These are phyloP conservation scores for Apophysomyces ossiformis DNA, from an alignment of 371 early-diverging fungal genomes.

Conservation along the genomic window DNA sequence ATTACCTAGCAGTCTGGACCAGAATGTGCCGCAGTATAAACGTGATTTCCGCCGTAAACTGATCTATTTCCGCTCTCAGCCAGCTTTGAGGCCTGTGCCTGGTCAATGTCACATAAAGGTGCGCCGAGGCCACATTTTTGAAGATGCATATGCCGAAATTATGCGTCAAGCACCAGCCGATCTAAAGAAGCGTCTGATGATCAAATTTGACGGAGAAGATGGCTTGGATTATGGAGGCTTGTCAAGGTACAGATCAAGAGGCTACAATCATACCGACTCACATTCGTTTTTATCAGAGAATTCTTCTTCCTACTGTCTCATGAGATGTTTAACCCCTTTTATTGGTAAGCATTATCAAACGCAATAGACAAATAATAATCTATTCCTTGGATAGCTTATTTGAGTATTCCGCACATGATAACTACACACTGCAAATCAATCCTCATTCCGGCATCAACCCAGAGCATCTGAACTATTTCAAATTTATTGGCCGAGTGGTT, in stretches of 20 bases:
- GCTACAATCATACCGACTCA: not conserved
- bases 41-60: conserved; percentile 96
- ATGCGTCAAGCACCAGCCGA: conserved; percentile 87
- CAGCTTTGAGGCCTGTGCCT: conserved; percentile 85
- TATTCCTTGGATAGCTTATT: conserved; percentile 65
- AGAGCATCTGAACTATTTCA: conserved; percentile 98
- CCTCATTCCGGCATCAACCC: conserved; percentile 96
- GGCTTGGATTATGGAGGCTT: conserved; percentile 99
- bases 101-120: conserved; percentile 95
- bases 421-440: conserved; percentile 96
- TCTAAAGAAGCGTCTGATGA: conserved; percentile 93
- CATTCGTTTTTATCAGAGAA: conserved; percentile 64
- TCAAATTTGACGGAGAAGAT: conserved; percentile 98
- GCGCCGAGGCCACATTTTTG: conserved; percentile 86
- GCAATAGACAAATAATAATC: not conserved
- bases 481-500: conserved; percentile 97
- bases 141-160: conserved; percentile 92
- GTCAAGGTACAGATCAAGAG: conserved; percentile 61
- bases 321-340: conserved; percentile 99
- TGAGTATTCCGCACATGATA: conserved; percentile 96
- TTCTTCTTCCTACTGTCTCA: conserved; percentile 96
- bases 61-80: conserved; percentile 94
- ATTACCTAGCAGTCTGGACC: conserved; percentile 91
- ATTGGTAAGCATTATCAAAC: conserved; percentile 54
- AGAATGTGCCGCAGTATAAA: conserved; percentile 96